These are phyloP conservation scores for Oryza nivara DNA, from an alignment of 176 grass and related monocot genomes.

Conservation along the genomic window DNA sequence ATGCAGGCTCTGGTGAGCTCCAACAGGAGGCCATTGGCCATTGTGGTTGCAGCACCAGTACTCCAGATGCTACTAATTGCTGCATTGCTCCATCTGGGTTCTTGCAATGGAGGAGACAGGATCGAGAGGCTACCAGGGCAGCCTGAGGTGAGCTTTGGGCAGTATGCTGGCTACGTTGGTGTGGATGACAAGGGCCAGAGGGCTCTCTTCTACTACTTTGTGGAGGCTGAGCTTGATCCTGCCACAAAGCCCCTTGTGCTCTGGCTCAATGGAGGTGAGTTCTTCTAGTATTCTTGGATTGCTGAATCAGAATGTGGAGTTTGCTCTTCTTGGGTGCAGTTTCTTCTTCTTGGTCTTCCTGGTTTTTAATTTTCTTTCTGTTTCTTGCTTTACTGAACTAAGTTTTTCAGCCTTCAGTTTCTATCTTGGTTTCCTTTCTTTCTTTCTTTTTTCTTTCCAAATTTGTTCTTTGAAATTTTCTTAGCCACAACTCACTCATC, in stretches of 20 bases:
- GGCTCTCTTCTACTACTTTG: conserved; percentile 99
- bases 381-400: not conserved
- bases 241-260: conserved; percentile 85
- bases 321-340: not conserved
- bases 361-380: not conserved
- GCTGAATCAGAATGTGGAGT: not conserved
- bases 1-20: conserved; percentile 34
- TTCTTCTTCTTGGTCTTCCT: not conserved
- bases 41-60: not conserved
- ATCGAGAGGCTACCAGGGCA: conserved; percentile 81
- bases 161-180: conserved; percentile 83
- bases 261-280: conserved; percentile 96
- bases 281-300: not conserved
- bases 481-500: not conserved
- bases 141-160: conserved; percentile 78
- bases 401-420: not conserved
- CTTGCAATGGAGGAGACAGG: conserved; percentile 54
- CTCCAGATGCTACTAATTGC: conserved; percentile 36
- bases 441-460: too few relatives aligned
- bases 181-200: conserved; percentile 67
- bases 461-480: not conserved
- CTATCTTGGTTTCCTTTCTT: not conserved
- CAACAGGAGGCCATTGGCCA: conserved; percentile 29
- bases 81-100: conserved; percentile 34
- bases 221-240: conserved; percentile 77